Conservation (phyloP, 2,329 filamentous ascomycete species). For the Elsinoe fawcettii region DNA sequence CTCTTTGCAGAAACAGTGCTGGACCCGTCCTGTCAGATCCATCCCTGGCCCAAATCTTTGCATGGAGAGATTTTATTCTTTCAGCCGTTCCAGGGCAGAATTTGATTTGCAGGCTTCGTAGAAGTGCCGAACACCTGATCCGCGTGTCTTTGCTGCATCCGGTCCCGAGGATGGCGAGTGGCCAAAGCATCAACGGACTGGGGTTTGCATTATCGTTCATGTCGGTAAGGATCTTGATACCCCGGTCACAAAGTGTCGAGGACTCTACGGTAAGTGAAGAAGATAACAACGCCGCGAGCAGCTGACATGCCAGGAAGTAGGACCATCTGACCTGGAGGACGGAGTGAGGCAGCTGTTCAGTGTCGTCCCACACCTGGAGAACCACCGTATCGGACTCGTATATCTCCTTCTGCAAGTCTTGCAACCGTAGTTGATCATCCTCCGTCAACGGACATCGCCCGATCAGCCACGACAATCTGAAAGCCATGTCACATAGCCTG, state of each 20-base stretch:
- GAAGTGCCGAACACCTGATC: neutral
- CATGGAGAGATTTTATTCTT: neutral
- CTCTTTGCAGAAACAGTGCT: neutral
- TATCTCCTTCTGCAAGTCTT: neutral
- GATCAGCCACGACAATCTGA: constrained; percentile 14
- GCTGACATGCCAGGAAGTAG: neutral
- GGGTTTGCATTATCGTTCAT: neutral
- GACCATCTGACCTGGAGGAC: neutral
- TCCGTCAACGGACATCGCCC: neutral
- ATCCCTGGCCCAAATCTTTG: neutral
- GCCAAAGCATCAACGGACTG: neutral
- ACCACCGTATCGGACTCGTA: neutral
- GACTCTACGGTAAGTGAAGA: neutral
- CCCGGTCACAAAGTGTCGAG: neutral
- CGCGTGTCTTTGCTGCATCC: neutral
- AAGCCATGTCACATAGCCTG: constrained; percentile 1
- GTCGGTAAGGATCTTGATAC: neutral
- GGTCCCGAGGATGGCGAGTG: neutral
- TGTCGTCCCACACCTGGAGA: neutral
- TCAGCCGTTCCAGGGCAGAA: neutral
- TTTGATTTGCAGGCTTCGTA: neutral
- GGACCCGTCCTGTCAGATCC: neutral
- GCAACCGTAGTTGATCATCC: neutral
- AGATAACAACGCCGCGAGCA: neutral
- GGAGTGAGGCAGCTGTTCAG: neutral